A percentile compares a stretch with the other conserved stretches of the same genome.
Evolutionary conservation across 441 rosid genomes (phyloP).

Genomic region (Gossypium schwendimanii): DNA sequence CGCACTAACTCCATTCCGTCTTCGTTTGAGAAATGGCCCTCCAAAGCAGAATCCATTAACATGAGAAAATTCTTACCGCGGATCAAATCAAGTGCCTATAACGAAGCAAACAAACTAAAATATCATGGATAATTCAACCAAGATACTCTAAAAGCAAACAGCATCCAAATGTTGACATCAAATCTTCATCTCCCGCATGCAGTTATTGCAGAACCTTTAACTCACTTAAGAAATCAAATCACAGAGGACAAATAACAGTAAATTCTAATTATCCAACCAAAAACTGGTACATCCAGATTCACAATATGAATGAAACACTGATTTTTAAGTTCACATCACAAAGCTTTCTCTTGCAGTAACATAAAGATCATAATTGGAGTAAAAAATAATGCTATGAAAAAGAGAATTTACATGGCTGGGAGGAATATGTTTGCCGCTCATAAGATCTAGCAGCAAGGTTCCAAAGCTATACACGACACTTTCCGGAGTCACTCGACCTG

Average conservation of each 20-base stretch:
- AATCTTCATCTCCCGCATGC: background rate
- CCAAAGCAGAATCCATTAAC: constrained; percentile 72
- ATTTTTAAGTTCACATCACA: background rate
- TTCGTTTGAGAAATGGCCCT: constrained; percentile 58
- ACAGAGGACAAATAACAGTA: background rate
- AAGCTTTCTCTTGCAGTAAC: background rate
- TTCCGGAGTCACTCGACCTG: constrained; percentile 71
- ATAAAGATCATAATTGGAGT: background rate
- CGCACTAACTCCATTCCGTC: constrained; percentile 63
- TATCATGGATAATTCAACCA: background rate
- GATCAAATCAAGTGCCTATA: constrained; percentile 68
- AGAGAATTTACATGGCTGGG: constrained; percentile 57
- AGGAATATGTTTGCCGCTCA: constrained; percentile 74
- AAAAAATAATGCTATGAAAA: background rate
- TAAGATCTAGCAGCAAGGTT: constrained; percentile 64
- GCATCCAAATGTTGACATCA: background rate
- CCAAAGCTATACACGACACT: constrained; percentile 77
- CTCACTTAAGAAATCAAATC: background rate
- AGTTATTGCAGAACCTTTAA: background rate
- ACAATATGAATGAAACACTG: background rate
- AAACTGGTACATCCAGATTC: background rate
- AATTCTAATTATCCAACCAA: background rate
- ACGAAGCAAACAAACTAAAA: background rate
- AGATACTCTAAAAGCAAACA: background rate
- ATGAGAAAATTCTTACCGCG: constrained; percentile 55